Conservation (phyloP, 345 rosid genomes). For the Pistacia vera region DNA sequence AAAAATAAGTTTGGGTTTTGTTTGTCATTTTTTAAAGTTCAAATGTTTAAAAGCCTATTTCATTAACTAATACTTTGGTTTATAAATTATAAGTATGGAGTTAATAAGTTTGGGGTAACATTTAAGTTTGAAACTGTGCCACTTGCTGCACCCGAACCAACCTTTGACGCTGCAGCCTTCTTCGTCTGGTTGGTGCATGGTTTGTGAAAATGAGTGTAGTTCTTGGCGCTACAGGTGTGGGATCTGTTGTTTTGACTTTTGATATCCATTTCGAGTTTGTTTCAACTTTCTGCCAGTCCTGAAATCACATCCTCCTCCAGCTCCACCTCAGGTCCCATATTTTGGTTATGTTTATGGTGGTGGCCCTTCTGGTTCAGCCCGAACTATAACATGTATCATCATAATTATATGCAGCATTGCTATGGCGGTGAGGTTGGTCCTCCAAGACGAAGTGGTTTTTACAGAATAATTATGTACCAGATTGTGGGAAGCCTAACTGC, state of each 20-base stretch:
- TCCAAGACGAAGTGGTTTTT: no score
- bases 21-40: no score
- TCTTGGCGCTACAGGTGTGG: slow-evolving; percentile 47
- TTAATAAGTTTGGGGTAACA: no score
- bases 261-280: slow-evolving; percentile 45
- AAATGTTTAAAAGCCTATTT: no score
- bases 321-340: not conserved
- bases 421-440: not conserved
- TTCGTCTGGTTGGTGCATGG: slow-evolving; percentile 27
- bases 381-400: not conserved
- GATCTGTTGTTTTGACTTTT: slow-evolving; percentile 18
- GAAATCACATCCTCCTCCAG: not conserved
- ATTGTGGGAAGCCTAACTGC: slow-evolving; percentile 27
- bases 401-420: not conserved
- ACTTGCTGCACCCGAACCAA: slow-evolving; percentile 37
- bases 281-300: slow-evolving; percentile 14
- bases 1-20: no score
- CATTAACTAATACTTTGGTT: no score
- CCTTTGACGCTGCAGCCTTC: slow-evolving; percentile 29
- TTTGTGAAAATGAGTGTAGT: slow-evolving; percentile 29
- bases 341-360: not conserved
- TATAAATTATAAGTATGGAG: no score
- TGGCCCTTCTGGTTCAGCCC: not conserved
- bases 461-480: not conserved
- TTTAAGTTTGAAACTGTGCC: slow-evolving; percentile 9